Percentiles rank a stretch among this genome's conserved stretches.
phyloP scores from a whole-genome alignment of 176 grass and related monocot genomes.

The Bromus sterilis region DNA sequence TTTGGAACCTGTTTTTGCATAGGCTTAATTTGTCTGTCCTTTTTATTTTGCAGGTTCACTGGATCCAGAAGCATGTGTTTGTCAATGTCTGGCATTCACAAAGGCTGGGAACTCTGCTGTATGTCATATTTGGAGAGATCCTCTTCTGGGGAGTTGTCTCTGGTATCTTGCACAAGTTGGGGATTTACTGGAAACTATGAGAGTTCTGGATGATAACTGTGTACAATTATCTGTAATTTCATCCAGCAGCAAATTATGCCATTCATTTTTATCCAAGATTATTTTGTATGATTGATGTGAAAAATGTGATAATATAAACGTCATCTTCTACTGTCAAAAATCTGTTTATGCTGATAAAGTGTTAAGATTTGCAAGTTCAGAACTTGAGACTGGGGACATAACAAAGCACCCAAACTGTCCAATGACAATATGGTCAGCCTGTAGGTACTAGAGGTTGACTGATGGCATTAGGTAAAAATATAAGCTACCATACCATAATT shows the following conservation, averaged over 20 bases:
- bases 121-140: conserved; percentile 73
- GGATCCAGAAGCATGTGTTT: conserved; percentile 67
- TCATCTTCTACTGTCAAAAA: background rate
- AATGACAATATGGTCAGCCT: background rate
- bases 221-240: background rate
- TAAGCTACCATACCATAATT: background rate
- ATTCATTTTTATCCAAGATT: background rate
- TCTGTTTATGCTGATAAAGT: background rate
- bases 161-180: conserved; percentile 48
- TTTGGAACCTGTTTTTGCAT: background rate
- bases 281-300: background rate
- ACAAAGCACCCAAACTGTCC: background rate
- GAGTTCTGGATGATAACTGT: background rate
- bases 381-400: background rate
- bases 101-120: conserved; percentile 45
- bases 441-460: background rate
- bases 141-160: conserved; percentile 54
- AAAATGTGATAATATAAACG: background rate
- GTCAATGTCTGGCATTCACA: conserved; percentile 67
- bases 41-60: conserved; percentile 36
- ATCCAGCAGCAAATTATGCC: background rate
- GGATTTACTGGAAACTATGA: conserved; percentile 65
- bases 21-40: background rate
- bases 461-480: background rate
- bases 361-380: background rate